Evolutionary conservation across 257 asterid genomes (phyloP), one percentile per base, ranked within the genome.

Genomic region (Nicotiana obtusifolia): DNA sequence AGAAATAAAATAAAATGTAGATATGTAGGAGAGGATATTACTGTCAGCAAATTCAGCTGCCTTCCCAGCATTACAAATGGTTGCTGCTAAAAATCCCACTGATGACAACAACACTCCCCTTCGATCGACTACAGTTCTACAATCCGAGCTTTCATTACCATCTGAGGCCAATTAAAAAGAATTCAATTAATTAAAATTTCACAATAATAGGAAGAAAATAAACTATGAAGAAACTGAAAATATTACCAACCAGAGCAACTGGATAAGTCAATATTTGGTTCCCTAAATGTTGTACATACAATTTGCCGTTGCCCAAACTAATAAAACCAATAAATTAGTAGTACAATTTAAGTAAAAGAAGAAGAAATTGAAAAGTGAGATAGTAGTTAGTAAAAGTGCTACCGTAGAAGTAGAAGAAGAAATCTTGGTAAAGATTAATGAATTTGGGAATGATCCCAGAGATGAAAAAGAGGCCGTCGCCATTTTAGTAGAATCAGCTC

Each of bases 11-110:
- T 7, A 47, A 28, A 17, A 37, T 26, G 20, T 33, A 5, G n/a
- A 57, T 41, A 41, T 41, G 9, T 10, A 47, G 60, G 65, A 19
- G 28, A 10, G 79, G 87, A 81, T 53, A 86, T 90, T 92, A 95
- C 98, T 95, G 87, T 95, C 98, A 76, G 97, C 93, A 35, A 62
- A 95, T 88, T 93, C 89, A 84, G 95, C 85, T 79, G 99, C 94
- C 80, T 68, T 59, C 54, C 35, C 86, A 86, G 78, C 77, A 81
- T 52, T 71, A 49, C 81, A 80, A 83, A 83, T 75, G 60, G 82
- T 68, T 52, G 87, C 86, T 0, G 90, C 83, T 85, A 91, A 82
- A 69, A 92, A 82, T 79, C 93, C 98, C 41, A 90, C 81, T 6
- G 91, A 88, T 57, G 97, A 92, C 60, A 87, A 77, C 78, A 90